phyloP scores from a whole-genome alignment of 352 stramenopile species.

The Globisporangium barbulae region DNA sequence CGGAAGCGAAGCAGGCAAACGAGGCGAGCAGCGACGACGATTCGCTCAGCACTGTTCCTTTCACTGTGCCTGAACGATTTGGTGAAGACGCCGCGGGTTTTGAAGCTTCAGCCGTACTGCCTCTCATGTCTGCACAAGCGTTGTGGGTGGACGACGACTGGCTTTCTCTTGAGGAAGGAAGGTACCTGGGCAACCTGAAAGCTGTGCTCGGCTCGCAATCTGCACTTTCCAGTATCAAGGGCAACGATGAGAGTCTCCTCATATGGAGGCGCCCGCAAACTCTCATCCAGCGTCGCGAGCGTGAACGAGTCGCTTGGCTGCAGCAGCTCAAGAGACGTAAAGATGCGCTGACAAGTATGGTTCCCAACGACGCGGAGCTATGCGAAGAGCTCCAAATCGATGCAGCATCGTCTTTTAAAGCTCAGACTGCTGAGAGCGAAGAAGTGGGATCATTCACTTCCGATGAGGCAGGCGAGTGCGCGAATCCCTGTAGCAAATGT shows the following conservation, averaged over 20 bases:
- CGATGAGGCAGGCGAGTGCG: not conserved
- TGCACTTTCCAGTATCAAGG: not conserved
- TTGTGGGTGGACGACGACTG: conserved; percentile 50
- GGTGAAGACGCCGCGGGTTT: not conserved
- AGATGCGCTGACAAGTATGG: not conserved
- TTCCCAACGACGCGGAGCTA: not conserved
- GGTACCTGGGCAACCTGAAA: conserved; percentile 19
- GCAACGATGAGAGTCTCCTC: conserved; percentile 23
- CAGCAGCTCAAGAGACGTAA: not conserved
- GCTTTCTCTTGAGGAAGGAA: conserved; percentile 48
- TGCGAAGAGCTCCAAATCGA: not conserved
- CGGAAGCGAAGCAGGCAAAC: not conserved
- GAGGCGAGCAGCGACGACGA: not conserved
- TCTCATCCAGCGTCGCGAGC: conserved; percentile 29
- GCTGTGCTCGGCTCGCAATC: conserved; percentile 3
- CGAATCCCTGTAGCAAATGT: not conserved
- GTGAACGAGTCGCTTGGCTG: conserved; percentile 15
- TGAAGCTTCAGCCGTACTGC: not conserved
- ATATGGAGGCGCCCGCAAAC: conserved; percentile 37
- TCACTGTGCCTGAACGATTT: not conserved
- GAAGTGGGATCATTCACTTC: too few species aligned
- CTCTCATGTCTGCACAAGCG: not conserved
- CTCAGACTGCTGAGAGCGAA: not conserved
- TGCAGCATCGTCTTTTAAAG: too few species aligned
- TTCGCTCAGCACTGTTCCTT: not conserved